Evolutionary conservation across 352 stramenopile species (phyloP), one percentile per base, ranked within the genome.

Genomic region (Phytopythium boreale): DNA sequence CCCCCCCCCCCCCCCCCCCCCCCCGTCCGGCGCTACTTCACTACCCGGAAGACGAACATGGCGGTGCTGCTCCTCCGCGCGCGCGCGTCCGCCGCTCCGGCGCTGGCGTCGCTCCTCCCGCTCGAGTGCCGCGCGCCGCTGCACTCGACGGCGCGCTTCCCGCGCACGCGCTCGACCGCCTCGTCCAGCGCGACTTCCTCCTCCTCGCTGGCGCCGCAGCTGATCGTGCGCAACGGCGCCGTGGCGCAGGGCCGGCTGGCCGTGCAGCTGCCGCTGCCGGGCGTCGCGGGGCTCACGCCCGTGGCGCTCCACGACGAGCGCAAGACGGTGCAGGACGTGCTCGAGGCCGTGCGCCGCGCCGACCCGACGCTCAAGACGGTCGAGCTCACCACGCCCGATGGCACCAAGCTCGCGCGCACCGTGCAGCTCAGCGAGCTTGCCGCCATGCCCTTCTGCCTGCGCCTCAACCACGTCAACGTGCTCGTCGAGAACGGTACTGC

Each of bases 381-480:
- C 43, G 79, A 88, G 27, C 61, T 89, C n/a, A 83, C 83, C 10
- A 89, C 79, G 22, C 72, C 65, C n/a, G 80, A 89, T 46, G 82
- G 84, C 60, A 82, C 75, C 22, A 90, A 87, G 31, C 63, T 93
- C 57, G 81, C 82, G 52, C 84, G 82, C 50, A 90, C 75, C 10
- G 80, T 90, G 59, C 77, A 80, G 20, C 59, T 93, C 9, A 58
- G 63, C 11, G 82, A 90, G 59, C 74, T 93, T 49, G 83, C 77
- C 47, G 68, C 70, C 56, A 87, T 92, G 75, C 34, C 79, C 22
- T 90, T 93, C 63, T 85, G 87, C 57, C 57, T 93, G 36, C 76
- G 81, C 10, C 65, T 93, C 15, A 90, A 93, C 68, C 73, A 89
- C 57, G 71, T 89, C 24, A 81, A 84, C 62, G 63, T 90, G 31